These are phyloP conservation scores for Peniophora sp. DNA, from an alignment of 1,284 basidiomycete species.

Conservation along the genomic window DNA sequence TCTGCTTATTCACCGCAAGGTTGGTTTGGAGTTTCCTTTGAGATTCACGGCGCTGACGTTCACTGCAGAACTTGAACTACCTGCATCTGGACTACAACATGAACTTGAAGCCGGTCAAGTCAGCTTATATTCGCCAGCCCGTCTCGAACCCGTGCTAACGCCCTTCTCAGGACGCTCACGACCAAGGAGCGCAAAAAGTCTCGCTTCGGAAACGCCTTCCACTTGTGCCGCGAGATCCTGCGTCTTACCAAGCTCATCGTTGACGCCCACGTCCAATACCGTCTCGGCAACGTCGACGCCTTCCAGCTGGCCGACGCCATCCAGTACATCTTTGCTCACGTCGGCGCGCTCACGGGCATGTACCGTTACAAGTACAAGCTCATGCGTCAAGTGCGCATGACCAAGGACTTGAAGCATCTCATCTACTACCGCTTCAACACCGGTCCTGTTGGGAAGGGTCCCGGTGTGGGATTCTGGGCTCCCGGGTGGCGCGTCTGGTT, in stretches of 20 bases:
- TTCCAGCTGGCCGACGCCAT: slow-evolving; percentile 99
- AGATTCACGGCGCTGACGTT: slow-evolving; percentile 3
- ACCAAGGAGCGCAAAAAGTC: slow-evolving; percentile 99
- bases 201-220: slow-evolving; percentile 99
- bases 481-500: slow-evolving; percentile 99
- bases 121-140: slow-evolving; percentile 12
- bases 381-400: slow-evolving; percentile 99
- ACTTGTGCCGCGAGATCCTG: slow-evolving; percentile 95
- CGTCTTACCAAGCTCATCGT: slow-evolving; percentile 98
- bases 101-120: slow-evolving; percentile 97
- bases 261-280: slow-evolving; percentile 97
- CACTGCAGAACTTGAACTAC: slow-evolving; percentile 83
- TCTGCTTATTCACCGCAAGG: slow-evolving; percentile 96
- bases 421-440: slow-evolving; percentile 99
- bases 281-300: slow-evolving; percentile 96
- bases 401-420: slow-evolving; percentile 97
- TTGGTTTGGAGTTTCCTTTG: slow-evolving; percentile 18
- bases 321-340: slow-evolving; percentile 97
- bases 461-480: slow-evolving; percentile 99
- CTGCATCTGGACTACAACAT: slow-evolving; percentile 91
- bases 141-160: not conserved
- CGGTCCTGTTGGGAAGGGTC: slow-evolving; percentile 98
- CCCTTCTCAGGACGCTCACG: slow-evolving; percentile 73
- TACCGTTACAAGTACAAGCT: slow-evolving; percentile 99
- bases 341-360: slow-evolving; percentile 98